Evolutionary conservation across 305 asterid species (phyloP).

Genomic region (Fraxinus latifolia): DNA sequence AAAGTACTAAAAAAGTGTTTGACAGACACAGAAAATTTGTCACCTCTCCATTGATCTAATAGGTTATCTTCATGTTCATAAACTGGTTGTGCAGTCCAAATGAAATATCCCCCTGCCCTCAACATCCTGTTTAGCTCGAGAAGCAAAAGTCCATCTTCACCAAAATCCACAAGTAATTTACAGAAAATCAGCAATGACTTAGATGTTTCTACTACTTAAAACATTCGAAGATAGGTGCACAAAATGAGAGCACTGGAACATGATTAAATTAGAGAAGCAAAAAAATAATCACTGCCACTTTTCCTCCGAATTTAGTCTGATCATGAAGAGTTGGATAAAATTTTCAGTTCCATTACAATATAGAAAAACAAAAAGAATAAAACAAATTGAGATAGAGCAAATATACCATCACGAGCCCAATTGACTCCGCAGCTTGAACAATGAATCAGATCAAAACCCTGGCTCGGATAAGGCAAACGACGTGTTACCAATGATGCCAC

Average conservation of each 20-base stretch:
- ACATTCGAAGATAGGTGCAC: background rate
- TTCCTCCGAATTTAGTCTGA: background rate
- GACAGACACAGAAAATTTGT: background rate
- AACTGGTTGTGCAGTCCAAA: constrained; percentile 40
- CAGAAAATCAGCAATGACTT: background rate
- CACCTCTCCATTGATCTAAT: constrained; percentile 50
- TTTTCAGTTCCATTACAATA: background rate
- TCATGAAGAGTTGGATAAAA: background rate
- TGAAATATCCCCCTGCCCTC: constrained; percentile 66
- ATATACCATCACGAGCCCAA: constrained; percentile 57
- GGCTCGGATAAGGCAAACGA: constrained; percentile 63
- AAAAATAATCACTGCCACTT: background rate
- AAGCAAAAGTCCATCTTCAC: constrained; percentile 59
- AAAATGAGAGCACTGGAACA: background rate
- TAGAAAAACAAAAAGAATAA: background rate
- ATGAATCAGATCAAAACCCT: constrained; percentile 66
- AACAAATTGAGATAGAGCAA: background rate
- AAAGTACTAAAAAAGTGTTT: background rate
- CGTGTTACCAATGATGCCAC: constrained; percentile 39
- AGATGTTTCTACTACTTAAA: background rate
- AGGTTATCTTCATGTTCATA: constrained; percentile 27
- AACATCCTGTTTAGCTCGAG: constrained; percentile 69
- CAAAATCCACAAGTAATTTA: background rate
- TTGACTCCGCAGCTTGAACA: constrained; percentile 49
- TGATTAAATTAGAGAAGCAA: background rate